Base-by-base conservation (phyloP, 192 early-diverging fungal genomes). In the Rhizoclosmatium globosum region DNA sequence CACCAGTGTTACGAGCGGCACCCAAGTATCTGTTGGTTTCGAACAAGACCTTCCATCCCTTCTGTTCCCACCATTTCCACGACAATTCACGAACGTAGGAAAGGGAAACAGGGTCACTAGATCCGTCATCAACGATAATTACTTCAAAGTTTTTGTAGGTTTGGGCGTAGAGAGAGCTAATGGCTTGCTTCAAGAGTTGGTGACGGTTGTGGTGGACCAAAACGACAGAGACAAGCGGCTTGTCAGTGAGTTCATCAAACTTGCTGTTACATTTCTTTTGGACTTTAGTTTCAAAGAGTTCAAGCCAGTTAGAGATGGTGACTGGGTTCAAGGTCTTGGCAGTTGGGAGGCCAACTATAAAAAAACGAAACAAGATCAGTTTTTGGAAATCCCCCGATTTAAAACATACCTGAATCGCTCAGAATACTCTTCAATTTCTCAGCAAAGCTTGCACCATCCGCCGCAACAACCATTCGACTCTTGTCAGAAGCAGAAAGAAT, bases 11-110 rank as follows among this genome's bases (percentile, higher is more conserved):
- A 45, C 84, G 48, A 17, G 84, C 78, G 15, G 85, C 83, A 53
- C 84, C 84, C 43, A 85, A 75, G 84, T 82, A 85, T 15, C 68
- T 41, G 73, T 85, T 85, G 1, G 76, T n/a, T 74, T 86, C 85
- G 21, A 81, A 67, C 6, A 85, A 19, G 23, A 85, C 76, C 58
- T 70, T 81, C 84, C 84, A 85, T 11, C 84, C 83, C 39, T 68
- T 42, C 43, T 42, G 45, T 44, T 86, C 58, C 85, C 85, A 86
- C 79, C 82, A 85, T 45, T 74, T 70, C 81, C 83, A 79, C 7
- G 84, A 77, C 19, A 86, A 61, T 47, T 82, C 76, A 23, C 66
- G 56, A 60, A 84, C 68, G 80, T 78, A 85, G 1, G 70, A 17
- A 58, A 85, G 59, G 23, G 81, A 47, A 2, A 64, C 47, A 3